Evolutionary conservation across 2,329 filamentous ascomycete genomes (phyloP), one percentile per base, ranked within the genome.

Genomic region (Paracoccidioides lutzii): DNA sequence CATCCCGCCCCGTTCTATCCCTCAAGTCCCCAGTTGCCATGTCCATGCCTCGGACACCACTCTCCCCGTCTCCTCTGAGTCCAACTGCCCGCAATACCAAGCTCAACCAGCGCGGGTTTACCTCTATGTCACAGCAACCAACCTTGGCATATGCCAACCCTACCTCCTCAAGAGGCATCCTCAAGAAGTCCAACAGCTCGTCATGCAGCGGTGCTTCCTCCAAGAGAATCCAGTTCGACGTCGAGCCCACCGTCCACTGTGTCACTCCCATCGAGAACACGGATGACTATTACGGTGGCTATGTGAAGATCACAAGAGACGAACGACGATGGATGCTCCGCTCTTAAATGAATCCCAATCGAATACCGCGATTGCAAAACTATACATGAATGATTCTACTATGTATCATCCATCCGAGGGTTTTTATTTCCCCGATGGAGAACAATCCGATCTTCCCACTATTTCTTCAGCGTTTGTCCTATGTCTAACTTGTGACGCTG

Each of bases 211-310:
- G 62, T 28, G 51, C 59, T 32, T 55, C 59, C 46, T 56, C 56
- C 52, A 74, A 74, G 59, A 68, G 67, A 48, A 71, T 76, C 49
- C 69, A 74, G 50, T 76, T 76, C 62, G 62, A 66, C 42, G 69
- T 67, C 41, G 71, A 72, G 5, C 74, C 74, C 3, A 72, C 68
- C 28, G 69, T 77, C 30, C 67, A 76, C 63, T 73, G 71, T 55
- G 70, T 77, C 51, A 76, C 73, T 2, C 74, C 75, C 0, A 76
- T 77, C 58, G 74, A 76, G 61, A 72, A 73, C 15, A 67, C 69
- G 4, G 71, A 75, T 15, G 75, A 76, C 53, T 76, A 76, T 59
- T 76, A 77, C 52, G 75, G 74, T 49, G 67, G 63, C n/a, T 71
- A 75, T 59, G 67, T 63, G 43, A 76, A 74, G 64, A 67, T 76